These are phyloP conservation scores for Blastocystis sp. DNA, from an alignment of 352 stramenopile genomes.

Conservation along the genomic window DNA sequence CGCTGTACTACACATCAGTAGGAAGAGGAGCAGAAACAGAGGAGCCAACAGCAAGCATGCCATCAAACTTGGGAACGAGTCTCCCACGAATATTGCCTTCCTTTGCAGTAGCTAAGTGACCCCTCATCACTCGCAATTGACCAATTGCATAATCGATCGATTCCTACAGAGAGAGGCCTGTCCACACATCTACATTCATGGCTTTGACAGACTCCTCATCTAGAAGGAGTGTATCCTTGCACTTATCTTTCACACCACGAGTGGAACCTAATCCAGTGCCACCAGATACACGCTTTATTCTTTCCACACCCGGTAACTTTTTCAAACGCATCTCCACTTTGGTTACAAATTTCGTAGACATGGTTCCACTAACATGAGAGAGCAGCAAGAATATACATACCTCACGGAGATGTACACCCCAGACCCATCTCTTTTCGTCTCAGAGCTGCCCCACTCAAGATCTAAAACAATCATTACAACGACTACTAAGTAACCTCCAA, in stretches of 20 bases:
- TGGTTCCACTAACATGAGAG: background rate
- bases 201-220: background rate
- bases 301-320: slow-evolving; percentile 4
- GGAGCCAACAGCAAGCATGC: background rate
- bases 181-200: background rate
- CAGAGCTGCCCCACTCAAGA: slow-evolving; percentile 30
- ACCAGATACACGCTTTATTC: background rate
- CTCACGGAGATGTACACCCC: background rate
- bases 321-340: slow-evolving; percentile 29
- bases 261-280: background rate
- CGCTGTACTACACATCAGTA: background rate
- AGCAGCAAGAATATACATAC: background rate
- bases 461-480: background rate
- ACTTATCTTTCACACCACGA: slow-evolving; percentile 41
- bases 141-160: slow-evolving; percentile 31
- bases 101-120: slow-evolving; percentile 4
- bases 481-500: background rate
- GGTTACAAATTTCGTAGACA: slow-evolving; percentile 17
- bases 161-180: background rate
- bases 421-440: background rate
- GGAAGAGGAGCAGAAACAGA: background rate
- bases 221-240: background rate
- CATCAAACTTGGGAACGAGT: background rate
- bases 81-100: slow-evolving; percentile 54
- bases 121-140: slow-evolving; percentile 36